Evolutionary conservation across 192 early-diverging fungal species (phyloP).

Genomic region (Backusella morwellensis): DNA sequence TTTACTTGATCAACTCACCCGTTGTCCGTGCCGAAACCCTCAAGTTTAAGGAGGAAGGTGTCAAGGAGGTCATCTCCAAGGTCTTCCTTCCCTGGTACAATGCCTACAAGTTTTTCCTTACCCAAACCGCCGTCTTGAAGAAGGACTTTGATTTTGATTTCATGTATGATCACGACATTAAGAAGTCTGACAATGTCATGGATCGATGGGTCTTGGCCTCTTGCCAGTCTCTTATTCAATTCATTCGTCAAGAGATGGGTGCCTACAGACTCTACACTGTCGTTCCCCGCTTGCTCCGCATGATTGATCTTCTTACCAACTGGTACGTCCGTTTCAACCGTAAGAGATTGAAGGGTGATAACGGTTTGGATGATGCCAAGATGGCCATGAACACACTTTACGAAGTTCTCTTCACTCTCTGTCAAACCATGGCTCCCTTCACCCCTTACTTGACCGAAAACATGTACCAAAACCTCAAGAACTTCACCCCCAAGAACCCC

Average conservation of each 20-base stretch:
- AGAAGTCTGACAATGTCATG: conserved; percentile 89
- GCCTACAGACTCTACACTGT: conserved; percentile 98
- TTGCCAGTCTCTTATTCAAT: conserved; percentile 90
- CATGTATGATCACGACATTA: conserved; percentile 67
- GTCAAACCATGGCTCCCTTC: conserved; percentile 92
- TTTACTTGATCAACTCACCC: conserved; percentile 98
- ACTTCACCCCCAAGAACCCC: conserved; percentile 60
- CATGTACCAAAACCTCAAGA: conserved; percentile 94
- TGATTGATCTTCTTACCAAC: conserved; percentile 96
- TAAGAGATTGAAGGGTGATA: conserved; percentile 94
- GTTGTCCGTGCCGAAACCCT: conserved; percentile 95
- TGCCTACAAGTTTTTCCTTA: conserved; percentile 93
- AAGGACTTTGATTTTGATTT: conserved; percentile 84
- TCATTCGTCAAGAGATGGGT: conserved; percentile 90
- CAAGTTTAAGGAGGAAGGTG: conserved; percentile 95
- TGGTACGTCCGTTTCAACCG: conserved; percentile 99
- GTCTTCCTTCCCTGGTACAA: conserved; percentile 99
- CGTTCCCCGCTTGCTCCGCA: conserved; percentile 82
- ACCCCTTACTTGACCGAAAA: conserved; percentile 96
- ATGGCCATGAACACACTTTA: conserved; percentile 92
- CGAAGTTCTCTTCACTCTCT: conserved; percentile 92
- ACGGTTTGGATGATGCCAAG: conserved; percentile 81
- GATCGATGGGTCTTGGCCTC: conserved; percentile 97
- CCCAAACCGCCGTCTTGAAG: conserved; percentile 86
- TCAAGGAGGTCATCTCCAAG: conserved; percentile 91